A percentile compares a stretch with the other conserved stretches of the same genome.
Evolutionary conservation across 371 early-diverging fungal species (phyloP).

Genomic region (Mortierella sp.): DNA sequence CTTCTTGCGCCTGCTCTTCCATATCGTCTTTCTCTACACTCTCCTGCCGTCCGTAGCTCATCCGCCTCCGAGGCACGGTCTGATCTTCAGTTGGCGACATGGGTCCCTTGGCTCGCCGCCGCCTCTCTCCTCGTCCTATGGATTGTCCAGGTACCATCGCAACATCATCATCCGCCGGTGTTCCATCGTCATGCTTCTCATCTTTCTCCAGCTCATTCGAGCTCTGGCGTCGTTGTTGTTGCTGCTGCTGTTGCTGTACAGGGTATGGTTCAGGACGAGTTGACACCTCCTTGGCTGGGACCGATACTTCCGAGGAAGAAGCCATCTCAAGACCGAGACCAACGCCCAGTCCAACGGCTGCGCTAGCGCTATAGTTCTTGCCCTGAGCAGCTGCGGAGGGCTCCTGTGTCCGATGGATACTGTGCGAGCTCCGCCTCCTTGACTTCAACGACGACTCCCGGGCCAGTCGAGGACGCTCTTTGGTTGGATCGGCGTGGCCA

Average conservation of each 20-base stretch:
- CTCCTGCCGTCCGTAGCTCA: conserved; percentile 24
- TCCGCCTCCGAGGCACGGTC: conserved; percentile 10
- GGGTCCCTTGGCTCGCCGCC: conserved; percentile 17
- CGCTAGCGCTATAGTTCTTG: conserved; percentile 32
- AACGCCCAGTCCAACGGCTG: conserved; percentile 3
- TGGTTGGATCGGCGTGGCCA: neutral
- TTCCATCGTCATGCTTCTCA: neutral
- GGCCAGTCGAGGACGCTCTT: neutral
- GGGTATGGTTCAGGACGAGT: conserved; percentile 6
- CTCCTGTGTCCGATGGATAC: conserved; percentile 22
- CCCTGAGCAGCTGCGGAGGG: neutral
- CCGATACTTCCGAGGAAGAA: neutral
- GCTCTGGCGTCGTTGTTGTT: neutral
- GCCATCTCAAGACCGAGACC: conserved; percentile 11
- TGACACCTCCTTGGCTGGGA: neutral
- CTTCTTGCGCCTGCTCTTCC: conserved; percentile 22
- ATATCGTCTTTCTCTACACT: neutral
- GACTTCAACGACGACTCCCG: conserved; percentile 22
- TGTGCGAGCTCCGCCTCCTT: conserved; percentile 42
- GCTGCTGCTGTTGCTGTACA: neutral
- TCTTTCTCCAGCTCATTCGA: neutral
- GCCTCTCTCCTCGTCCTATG: conserved; percentile 10
- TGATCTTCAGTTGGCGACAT: conserved; percentile 20
- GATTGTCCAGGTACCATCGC: conserved; percentile 7
- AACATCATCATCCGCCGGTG: conserved; percentile 8